These are phyloP conservation scores for Globomyces pollinis-pini DNA, from an alignment of 192 early-diverging fungal species.

Conservation along the genomic window DNA sequence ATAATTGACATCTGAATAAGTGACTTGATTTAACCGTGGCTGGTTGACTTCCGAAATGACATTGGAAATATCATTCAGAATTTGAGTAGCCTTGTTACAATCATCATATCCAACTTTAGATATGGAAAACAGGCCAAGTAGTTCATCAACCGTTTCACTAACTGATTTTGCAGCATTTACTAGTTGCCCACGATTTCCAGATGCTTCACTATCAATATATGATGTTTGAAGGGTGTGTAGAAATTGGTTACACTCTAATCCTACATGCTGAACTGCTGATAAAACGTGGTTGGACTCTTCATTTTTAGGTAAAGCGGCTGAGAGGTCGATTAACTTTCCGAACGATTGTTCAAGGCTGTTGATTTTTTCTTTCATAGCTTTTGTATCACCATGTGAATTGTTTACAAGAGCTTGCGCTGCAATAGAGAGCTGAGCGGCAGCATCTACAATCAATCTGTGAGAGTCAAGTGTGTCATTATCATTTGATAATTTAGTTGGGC, in stretches of 20 bases:
- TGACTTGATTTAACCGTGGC: background rate
- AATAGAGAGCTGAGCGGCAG: background rate
- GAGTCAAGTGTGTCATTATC: background rate
- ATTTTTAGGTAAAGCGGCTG: too few relatives aligned
- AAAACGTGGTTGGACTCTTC: too few relatives aligned
- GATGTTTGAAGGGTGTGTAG: constrained; percentile 20
- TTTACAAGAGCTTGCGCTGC: background rate
- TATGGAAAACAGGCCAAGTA: constrained; percentile 34
- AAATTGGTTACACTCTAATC: constrained; percentile 4
- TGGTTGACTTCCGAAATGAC: constrained; percentile 31
- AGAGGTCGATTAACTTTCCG: background rate
- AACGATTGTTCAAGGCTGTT: background rate
- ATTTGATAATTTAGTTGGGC: too few relatives aligned
- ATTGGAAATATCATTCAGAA: constrained; percentile 16
- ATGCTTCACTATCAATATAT: constrained; percentile 22
- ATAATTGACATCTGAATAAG: background rate
- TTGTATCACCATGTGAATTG: background rate
- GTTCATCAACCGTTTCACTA: constrained; percentile 24
- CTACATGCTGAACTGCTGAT: background rate
- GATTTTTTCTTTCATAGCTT: background rate
- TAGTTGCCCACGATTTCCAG: constrained; percentile 20
- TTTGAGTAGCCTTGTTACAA: constrained; percentile 37
- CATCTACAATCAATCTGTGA: background rate
- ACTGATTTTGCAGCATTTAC: constrained; percentile 24
- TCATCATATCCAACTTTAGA: constrained; percentile 38